A percentile compares a stretch with the other conserved stretches of the same genome.
Conservation (phyloP, 1,284 basidiomycete genomes). For the Puccinia horiana region DNA sequence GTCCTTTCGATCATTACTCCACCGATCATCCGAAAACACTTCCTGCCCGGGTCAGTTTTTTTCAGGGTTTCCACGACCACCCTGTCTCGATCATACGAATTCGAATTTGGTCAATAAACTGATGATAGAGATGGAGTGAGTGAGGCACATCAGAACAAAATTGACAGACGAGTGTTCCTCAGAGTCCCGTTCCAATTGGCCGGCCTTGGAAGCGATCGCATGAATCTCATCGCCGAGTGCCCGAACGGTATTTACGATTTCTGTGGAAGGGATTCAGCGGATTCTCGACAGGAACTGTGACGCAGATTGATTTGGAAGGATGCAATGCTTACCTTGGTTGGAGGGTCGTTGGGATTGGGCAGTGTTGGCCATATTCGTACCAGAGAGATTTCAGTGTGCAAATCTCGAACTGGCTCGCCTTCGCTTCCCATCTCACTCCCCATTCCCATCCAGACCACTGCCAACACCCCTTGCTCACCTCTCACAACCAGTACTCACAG, state of each 20-base stretch:
- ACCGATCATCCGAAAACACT: slow-evolving; percentile 94
- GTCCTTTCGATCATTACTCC: slow-evolving; percentile 94
- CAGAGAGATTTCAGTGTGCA: not conserved
- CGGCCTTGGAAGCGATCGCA: slow-evolving; percentile 68
- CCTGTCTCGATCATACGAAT: slow-evolving; percentile 60
- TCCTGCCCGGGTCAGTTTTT: slow-evolving; percentile 78
- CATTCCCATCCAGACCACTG: not conserved
- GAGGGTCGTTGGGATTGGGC: slow-evolving; percentile 23
- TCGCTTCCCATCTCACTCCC: not conserved
- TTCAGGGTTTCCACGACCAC: slow-evolving; percentile 85
- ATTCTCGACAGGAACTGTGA: too few relatives aligned
- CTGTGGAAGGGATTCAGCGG: not conserved
- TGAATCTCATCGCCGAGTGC: slow-evolving; percentile 44
- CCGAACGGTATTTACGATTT: slow-evolving; percentile 50
- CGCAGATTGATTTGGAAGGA: not conserved
- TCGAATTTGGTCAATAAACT: slow-evolving; percentile 52
- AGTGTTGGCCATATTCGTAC: not conserved
- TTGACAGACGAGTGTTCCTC: slow-evolving; percentile 73
- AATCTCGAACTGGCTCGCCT: not conserved
- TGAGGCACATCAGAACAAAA: not conserved
- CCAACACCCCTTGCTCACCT: not conserved
- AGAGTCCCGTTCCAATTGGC: slow-evolving; percentile 86
- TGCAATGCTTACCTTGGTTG: slow-evolving; percentile 34
- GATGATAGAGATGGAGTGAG: not conserved
- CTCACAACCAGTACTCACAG: too few relatives aligned